Evolutionary conservation across 1,139 yeast genomes (phyloP).

Genomic region (Yamadazyma triangularis): DNA sequence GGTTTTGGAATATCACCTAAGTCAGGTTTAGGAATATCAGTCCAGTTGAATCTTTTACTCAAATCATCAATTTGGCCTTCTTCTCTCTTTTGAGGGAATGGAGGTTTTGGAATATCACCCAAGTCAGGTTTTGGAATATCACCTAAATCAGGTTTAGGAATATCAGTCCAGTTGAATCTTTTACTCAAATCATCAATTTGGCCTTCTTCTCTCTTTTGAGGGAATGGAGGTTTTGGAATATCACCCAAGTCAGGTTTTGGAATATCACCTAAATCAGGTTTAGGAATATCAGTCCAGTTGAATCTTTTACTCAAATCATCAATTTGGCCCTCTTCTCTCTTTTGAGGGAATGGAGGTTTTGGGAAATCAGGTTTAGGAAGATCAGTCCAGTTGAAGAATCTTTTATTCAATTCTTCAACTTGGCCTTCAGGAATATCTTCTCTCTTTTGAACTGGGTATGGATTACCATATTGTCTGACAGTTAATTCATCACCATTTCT

Average conservation of each 20-base stretch:
- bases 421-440: background rate
- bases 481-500: background rate
- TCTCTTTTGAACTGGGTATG: slow-evolving; percentile 1
- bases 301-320: background rate
- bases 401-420: background rate
- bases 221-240: too few relatives aligned
- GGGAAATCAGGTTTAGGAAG: too few relatives aligned
- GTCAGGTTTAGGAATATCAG: too few relatives aligned
- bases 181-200: background rate
- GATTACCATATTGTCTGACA: slow-evolving; percentile 4
- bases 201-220: background rate
- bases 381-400: background rate
- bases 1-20: too few relatives aligned
- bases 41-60: background rate
- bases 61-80: background rate
- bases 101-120: too few relatives aligned
- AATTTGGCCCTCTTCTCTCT: background rate
- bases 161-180: background rate
- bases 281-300: background rate
- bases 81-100: background rate
- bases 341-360: background rate
- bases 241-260: too few relatives aligned
- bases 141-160: too few relatives aligned
- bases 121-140: too few relatives aligned
- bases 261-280: too few relatives aligned